These are phyloP conservation scores for Aspergillus pseudonomiae DNA, from an alignment of 2,329 filamentous ascomycete genomes.

Conservation along the genomic window DNA sequence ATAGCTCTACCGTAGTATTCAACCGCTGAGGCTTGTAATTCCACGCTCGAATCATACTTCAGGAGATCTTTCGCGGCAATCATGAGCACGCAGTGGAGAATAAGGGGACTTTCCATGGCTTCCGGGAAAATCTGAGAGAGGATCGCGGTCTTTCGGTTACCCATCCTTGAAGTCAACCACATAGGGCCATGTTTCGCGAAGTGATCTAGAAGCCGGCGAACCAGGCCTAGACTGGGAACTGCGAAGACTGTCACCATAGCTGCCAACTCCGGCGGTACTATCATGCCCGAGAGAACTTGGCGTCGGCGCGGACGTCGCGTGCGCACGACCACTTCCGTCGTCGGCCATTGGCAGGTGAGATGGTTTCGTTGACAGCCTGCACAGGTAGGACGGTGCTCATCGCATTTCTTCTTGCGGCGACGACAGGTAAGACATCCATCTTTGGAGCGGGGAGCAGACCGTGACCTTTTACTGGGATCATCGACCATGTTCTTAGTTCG, in stretches of 20 bases:
- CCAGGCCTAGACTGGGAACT: not conserved
- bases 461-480: not conserved
- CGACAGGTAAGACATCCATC: constrained; percentile 11
- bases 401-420: constrained; percentile 15
- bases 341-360: constrained; percentile 8
- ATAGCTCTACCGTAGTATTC: constrained; percentile 12
- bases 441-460: not conserved
- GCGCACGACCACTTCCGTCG: not conserved
- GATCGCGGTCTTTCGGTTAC: not conserved
- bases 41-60: constrained; percentile 8
- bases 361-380: constrained; percentile 8
- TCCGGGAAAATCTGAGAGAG: constrained; percentile 2
- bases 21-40: constrained; percentile 3
- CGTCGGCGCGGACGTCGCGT: not conserved
- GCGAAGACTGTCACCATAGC: constrained; percentile 13
- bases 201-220: constrained; percentile 7
- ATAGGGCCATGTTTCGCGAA: constrained; percentile 11
- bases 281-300: not conserved
- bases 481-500: not conserved
- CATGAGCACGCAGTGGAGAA: constrained; percentile 9
- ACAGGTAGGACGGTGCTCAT: constrained; percentile 8
- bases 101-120: constrained; percentile 4
- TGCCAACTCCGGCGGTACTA: not conserved
- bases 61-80: constrained; percentile 9
- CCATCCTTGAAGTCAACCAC: constrained; percentile 9